phyloP scores from a whole-genome alignment of 164 flowering plant genomes.

The Vitis labrusca region DNA sequence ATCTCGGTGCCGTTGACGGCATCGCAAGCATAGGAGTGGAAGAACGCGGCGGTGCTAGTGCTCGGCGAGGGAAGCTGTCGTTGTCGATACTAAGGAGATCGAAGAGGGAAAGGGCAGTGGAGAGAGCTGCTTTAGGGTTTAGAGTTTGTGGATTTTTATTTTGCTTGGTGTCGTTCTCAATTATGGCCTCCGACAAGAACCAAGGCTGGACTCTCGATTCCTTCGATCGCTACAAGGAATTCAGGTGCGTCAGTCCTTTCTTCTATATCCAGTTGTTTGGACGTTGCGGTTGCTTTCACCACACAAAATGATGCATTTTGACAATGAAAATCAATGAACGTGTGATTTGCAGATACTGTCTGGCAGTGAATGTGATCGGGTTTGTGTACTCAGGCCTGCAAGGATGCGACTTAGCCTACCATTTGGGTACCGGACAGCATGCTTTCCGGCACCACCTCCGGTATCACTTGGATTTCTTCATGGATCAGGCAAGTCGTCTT shows the following conservation, averaged over 20 bases:
- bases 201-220: constrained; percentile 60
- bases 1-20: background rate
- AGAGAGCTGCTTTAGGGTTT: constrained; percentile 33
- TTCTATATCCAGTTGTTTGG: too few relatives aligned
- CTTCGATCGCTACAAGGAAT: constrained; percentile 49
- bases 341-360: constrained; percentile 39
- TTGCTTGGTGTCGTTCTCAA: constrained; percentile 53
- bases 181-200: constrained; percentile 54
- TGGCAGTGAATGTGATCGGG: constrained; percentile 55
- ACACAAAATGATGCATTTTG: too few relatives aligned
- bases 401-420: constrained; percentile 26
- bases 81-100: constrained; percentile 21
- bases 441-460: constrained; percentile 20
- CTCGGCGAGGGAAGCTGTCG: constrained; percentile 7
- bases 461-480: constrained; percentile 36
- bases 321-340: background rate
- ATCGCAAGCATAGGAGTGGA: background rate
- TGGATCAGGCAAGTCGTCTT: constrained; percentile 51
- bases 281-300: too few relatives aligned
- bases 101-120: constrained; percentile 24
- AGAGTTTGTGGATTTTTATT: constrained; percentile 42
- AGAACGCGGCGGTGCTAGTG: constrained; percentile 6
- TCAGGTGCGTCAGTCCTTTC: constrained; percentile 29
- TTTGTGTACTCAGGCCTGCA: constrained; percentile 53
- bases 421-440: constrained; percentile 32